Evolutionary conservation across 768 basidiomycete species (phyloP).

Genomic region (Suillus paluster): DNA sequence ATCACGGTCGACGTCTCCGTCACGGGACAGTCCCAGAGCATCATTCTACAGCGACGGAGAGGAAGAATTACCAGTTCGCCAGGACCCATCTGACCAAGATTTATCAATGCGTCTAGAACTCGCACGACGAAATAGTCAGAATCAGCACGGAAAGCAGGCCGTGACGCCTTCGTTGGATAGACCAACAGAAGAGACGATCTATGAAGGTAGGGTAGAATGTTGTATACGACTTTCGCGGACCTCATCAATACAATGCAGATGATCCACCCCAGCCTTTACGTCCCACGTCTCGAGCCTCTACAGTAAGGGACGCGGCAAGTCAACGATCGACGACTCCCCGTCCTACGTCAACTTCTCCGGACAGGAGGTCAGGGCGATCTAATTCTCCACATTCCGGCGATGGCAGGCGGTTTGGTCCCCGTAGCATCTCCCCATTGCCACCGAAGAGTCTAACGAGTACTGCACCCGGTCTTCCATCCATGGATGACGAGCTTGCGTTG

Average conservation of each 20-base stretch:
- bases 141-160: conserved; percentile 58
- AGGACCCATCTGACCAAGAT: conserved; percentile 77
- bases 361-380: conserved; percentile 45
- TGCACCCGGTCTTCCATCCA: conserved; percentile 38
- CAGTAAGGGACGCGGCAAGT: conserved; percentile 41
- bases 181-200: conserved; percentile 69
- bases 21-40: conserved; percentile 45
- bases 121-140: conserved; percentile 83
- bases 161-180: conserved; percentile 46
- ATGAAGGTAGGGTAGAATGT: conserved; percentile 62
- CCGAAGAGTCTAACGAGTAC: conserved; percentile 42
- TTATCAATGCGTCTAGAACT: conserved; percentile 78
- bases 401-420: conserved; percentile 72
- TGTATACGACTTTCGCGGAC: neutral
- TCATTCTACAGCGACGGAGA: conserved; percentile 46
- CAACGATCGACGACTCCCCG: conserved; percentile 53
- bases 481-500: conserved; percentile 50
- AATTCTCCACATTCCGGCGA: conserved; percentile 55
- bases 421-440: conserved; percentile 73
- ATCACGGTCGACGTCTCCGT: conserved; percentile 40
- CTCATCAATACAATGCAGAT: conserved; percentile 43
- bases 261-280: conserved; percentile 59
- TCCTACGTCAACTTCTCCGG: conserved; percentile 46
- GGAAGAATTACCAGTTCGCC: conserved; percentile 44
- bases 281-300: conserved; percentile 58